Evolutionary conservation across 371 early-diverging fungal genomes (phyloP), one percentile per base, ranked within the genome.

Genomic region (Zychaea mexicana): DNA sequence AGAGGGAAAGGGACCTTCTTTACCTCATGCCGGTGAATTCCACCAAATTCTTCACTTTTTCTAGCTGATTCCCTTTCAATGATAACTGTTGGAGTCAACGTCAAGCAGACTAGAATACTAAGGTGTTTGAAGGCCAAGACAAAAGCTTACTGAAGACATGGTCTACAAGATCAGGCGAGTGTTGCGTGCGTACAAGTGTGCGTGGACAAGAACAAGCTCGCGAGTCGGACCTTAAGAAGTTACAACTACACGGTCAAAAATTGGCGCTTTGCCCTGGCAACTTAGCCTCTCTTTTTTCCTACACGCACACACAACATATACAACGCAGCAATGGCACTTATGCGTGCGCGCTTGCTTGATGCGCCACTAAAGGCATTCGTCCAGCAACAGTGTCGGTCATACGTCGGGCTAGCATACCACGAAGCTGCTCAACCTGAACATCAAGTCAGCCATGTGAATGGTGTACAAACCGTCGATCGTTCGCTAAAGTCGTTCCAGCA

Each of bases 21-120:
- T 75, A 85, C 87, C 74, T 82, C 24, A 85, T 64, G 30, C 66
- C 67, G 21, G 86, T 81, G 61, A 87, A 72, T 10, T 78, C 68
- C 66, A 78, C 74, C 52, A 88, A 74, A 64, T 85, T 81, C 24
- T 67, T 68, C 5, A 83, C 69, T 61, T 82, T 85, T 45, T 86
- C 83, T 26, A 56, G 49, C 22, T 66, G 61, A 13, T 24, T n/a
- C 15, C 45, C 61, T 24, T 61, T 61, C 33, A 33, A 54, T 31
- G 55, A 21, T 30, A 54, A 2, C 30, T 30, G 55, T 17, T 54
- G n/a, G 24, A 54, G 32, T 30, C 55, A 54, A 54, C n/a, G 55
- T 32, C 55, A 54, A 32, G 30, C 32, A 17, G 24, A 7, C 26
- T 26, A 2, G 28, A 19, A 28, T 8, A 8, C 1, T 27, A 7